Base-by-base conservation (phyloP, 106 monocot species). In the Allium fistulosum region DNA sequence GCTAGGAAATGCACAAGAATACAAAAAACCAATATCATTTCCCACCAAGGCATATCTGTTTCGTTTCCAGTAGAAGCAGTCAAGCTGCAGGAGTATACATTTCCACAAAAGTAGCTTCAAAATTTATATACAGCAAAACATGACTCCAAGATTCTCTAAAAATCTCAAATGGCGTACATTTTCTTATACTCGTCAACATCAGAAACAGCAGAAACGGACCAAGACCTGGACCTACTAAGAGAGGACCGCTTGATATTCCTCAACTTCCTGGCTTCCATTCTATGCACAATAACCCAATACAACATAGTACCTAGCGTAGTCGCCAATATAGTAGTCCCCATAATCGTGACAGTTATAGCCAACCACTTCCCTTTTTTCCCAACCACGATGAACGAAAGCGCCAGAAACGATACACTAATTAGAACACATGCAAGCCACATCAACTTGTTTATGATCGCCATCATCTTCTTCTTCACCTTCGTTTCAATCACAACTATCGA, bases 381-480 rank as follows among this genome's bases (percentile, higher is more conserved):
- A 6, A 90, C 94, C 15, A 90, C 84, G 14, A 94, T 65, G 65
- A 94, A 94, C 26, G 78, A 84, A 6, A 94, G 80, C 1, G 94
- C 84, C 8, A 94, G 76, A 65, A 94, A 94, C 8, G 94, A 72
- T 1, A 87, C 79, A 6, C 84, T 84, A 9, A 87, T 78, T 7
- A 94, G 68, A 48, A 90, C 83, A 70, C 90, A 94, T 4, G 90
- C 94, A 12, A 87, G 67, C 94, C 94, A 94, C 94, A 94, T 90
- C 55, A 94, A 64, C 80, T 94, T 94, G 76, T 94, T 94, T 37
- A 94, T 90, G 12, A 94, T 83, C n/a, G 94, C 78, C 80, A 87
- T 87, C 94, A 94, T 87, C 74, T 76, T 72, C 79, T 94, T 90
- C 87, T 94, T 94, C 4, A 90, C 90, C 55, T 76, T 84, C 75